Evolutionary conservation across 495 filamentous ascomycete species (phyloP).

Genomic region (Trichoderma asperelloides): DNA sequence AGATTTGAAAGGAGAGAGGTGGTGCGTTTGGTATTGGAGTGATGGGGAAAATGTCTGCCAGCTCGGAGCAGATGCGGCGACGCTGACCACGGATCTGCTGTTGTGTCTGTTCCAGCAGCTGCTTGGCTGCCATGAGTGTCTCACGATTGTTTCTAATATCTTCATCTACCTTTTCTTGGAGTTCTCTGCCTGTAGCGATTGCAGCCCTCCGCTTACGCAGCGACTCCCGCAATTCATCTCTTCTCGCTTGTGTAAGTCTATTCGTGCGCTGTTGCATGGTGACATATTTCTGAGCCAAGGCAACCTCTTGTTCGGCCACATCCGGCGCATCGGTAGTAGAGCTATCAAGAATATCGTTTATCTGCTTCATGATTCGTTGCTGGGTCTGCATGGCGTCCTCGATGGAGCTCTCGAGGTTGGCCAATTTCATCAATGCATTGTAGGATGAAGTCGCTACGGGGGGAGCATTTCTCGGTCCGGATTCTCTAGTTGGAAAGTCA

Average conservation of each 20-base stretch:
- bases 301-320: constrained; percentile 54
- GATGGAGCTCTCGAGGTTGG: constrained; percentile 84
- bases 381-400: constrained; percentile 80
- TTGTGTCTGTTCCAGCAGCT: constrained; percentile 45
- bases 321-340: constrained; percentile 41
- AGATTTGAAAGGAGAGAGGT: constrained; percentile 69
- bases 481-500: constrained; percentile 36
- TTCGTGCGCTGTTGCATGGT: constrained; percentile 54
- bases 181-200: constrained; percentile 52
- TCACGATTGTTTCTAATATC: constrained; percentile 47
- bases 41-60: constrained; percentile 71
- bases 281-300: constrained; percentile 51
- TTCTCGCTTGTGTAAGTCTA: constrained; percentile 46
- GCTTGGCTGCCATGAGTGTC: constrained; percentile 46
- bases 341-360: constrained; percentile 58
- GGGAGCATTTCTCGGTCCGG: constrained; percentile 36
- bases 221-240: constrained; percentile 55
- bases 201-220: constrained; percentile 55
- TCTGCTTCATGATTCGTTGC: constrained; percentile 64
- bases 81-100: constrained; percentile 69
- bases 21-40: constrained; percentile 43
- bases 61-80: constrained; percentile 75
- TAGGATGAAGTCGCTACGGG: constrained; percentile 64
- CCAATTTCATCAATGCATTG: constrained; percentile 80
- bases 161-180: constrained; percentile 47